These are phyloP conservation scores for Blastomyces gilchristii DNA, from an alignment of 2,329 filamentous ascomycete genomes.

Conservation along the genomic window DNA sequence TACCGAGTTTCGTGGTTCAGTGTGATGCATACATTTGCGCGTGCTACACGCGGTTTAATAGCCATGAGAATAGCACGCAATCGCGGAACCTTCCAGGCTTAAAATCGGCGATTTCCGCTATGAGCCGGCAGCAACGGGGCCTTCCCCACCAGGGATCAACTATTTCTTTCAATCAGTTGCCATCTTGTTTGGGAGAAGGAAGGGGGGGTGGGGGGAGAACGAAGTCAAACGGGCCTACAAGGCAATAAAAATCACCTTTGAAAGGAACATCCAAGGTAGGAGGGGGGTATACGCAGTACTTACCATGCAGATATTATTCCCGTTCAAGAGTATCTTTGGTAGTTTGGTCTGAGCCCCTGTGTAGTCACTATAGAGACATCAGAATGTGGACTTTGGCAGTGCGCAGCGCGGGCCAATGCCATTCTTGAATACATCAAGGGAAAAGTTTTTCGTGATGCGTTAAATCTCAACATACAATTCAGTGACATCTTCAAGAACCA, in stretches of 20 bases:
- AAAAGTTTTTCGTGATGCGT: neutral
- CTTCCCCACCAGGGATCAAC: conserved; percentile 71
- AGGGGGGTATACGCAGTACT: conserved; percentile 15
- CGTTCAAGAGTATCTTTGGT: conserved; percentile 88
- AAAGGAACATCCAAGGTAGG: neutral
- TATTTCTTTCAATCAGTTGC: conserved; percentile 25
- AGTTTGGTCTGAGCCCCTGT: conserved; percentile 78
- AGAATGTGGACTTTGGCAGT: neutral
- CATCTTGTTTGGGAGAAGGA: neutral
- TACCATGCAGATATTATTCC: conserved; percentile 99
- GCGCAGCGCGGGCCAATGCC: neutral
- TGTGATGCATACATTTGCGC: neutral
- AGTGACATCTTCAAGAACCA: conserved; percentile 95
- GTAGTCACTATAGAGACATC: conserved; percentile 59
- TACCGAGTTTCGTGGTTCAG: neutral
- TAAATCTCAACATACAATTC: conserved; percentile 63
- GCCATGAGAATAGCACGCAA: neutral
- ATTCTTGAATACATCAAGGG: neutral
- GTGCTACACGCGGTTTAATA: neutral
- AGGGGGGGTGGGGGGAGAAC: no score
- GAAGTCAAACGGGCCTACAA: neutral
- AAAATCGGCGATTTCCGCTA: neutral
- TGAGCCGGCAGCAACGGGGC: conserved; percentile 38
- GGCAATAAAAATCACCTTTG: neutral
- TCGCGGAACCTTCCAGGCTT: neutral